These are phyloP conservation scores for Lentinula boryana DNA, from an alignment of 768 basidiomycete genomes.

Conservation along the genomic window DNA sequence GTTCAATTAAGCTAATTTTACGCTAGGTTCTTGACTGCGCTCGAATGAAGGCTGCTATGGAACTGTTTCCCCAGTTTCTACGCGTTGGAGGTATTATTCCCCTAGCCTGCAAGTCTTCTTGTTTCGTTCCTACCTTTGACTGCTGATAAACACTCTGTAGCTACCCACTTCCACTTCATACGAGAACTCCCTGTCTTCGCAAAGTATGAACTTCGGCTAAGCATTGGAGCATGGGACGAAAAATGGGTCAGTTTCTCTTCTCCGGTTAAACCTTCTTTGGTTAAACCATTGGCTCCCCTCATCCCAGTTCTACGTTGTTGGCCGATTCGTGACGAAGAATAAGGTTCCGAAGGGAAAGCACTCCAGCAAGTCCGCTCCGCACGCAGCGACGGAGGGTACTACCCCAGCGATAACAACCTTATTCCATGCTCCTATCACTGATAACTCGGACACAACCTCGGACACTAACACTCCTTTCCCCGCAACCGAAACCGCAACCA, in stretches of 20 bases:
- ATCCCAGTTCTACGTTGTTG: slow-evolving; percentile 35
- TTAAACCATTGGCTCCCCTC: neutral
- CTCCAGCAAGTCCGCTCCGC: neutral
- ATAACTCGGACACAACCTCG: neutral
- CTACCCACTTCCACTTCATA: slow-evolving; percentile 44
- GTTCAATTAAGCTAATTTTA: neutral
- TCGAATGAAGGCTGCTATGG: slow-evolving; percentile 21
- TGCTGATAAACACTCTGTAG: slow-evolving; percentile 16
- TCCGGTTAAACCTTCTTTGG: neutral
- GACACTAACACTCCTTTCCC: neutral
- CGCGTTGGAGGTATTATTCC: slow-evolving; percentile 38
- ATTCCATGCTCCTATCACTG: neutral
- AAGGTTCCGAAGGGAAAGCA: slow-evolving; percentile 6
- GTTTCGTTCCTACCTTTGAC: neutral
- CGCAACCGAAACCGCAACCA: neutral
- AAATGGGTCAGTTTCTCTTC: slow-evolving; percentile 41
- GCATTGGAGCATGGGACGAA: slow-evolving; percentile 42
- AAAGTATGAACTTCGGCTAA: slow-evolving; percentile 38
- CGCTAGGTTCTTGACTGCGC: slow-evolving; percentile 19
- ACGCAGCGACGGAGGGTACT: neutral
- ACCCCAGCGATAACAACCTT: neutral
- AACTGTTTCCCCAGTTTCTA: slow-evolving; percentile 30
- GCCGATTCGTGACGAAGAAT: slow-evolving; percentile 38
- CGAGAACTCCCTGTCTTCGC: slow-evolving; percentile 41
- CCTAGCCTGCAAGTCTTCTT: slow-evolving; percentile 27